A percentile compares a stretch with the other conserved stretches of the same genome.
These are phyloP conservation scores for Berberis vulgaris DNA, from an alignment of 164 flowering plant genomes.

Conservation along the genomic window DNA sequence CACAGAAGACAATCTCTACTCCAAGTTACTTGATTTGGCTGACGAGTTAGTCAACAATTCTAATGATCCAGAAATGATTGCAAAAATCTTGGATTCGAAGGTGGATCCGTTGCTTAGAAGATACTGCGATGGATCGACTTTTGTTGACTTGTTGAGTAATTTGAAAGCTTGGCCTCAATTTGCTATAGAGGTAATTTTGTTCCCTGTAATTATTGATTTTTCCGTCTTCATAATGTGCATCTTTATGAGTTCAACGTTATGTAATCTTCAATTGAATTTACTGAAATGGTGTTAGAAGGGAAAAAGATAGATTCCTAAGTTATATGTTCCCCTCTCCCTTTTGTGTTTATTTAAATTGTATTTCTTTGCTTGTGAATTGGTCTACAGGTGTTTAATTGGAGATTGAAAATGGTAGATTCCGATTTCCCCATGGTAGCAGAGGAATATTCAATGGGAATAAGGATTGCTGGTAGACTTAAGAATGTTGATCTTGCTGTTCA, in stretches of 20 bases:
- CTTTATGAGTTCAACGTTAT: neutral
- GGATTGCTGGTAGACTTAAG: slow-evolving; percentile 55
- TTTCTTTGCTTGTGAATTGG: neutral
- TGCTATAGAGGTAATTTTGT: slow-evolving; percentile 42
- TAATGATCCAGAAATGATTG: slow-evolving; percentile 21
- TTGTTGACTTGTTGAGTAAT: slow-evolving; percentile 45
- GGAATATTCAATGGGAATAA: slow-evolving; percentile 72
- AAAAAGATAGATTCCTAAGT: neutral
- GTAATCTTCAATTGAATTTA: neutral
- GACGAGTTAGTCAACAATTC: slow-evolving; percentile 26
- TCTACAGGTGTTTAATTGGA: slow-evolving; percentile 72
- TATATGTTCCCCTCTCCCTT: neutral
- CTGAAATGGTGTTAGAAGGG: neutral
- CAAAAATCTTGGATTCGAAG: slow-evolving; percentile 36
- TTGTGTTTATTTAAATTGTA: neutral
- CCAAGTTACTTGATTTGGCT: slow-evolving; percentile 19
- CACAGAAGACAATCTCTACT: slow-evolving; percentile 1
- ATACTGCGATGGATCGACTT: slow-evolving; percentile 33
- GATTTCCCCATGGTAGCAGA: slow-evolving; percentile 38
- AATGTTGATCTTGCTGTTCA: slow-evolving; percentile 53
- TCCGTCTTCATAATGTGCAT: neutral
- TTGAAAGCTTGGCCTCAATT: slow-evolving; percentile 30
- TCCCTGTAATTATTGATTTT: neutral
- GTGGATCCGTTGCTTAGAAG: slow-evolving; percentile 23
- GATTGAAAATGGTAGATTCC: slow-evolving; percentile 29